Evolutionary conservation across 345 rosid genomes (phyloP).

Genomic region (Carallia brachiata): DNA sequence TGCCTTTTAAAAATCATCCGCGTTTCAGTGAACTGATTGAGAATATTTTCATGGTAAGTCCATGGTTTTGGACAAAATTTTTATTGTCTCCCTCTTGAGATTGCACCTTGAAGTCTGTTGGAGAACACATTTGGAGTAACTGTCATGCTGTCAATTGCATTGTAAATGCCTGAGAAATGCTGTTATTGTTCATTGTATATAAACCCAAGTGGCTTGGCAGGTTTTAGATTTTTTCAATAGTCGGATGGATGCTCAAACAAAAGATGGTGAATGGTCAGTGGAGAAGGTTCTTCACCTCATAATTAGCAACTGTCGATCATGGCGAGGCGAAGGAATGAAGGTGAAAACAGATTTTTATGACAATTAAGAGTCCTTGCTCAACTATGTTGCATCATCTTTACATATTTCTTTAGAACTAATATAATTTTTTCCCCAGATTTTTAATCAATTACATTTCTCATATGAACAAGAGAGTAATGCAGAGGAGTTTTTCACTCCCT

Average conservation of each 20-base stretch:
- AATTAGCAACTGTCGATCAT: conserved; percentile 71
- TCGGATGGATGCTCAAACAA: conserved; percentile 81
- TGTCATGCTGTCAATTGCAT: too few relatives aligned
- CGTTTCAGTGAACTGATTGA: conserved; percentile 88
- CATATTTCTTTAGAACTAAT: neutral
- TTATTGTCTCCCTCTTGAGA: neutral
- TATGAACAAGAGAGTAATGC: conserved; percentile 99
- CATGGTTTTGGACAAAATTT: neutral
- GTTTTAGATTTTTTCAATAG: conserved; percentile 89
- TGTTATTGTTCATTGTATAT: neutral
- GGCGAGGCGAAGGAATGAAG: conserved; percentile 99
- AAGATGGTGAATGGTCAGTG: conserved; percentile 94
- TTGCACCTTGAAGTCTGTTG: neutral
- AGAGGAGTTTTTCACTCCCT: conserved; percentile 94
- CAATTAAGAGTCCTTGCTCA: neutral
- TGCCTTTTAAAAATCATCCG: conserved; percentile 86
- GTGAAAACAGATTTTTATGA: conserved; percentile 29
- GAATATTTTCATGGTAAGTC: conserved; percentile 70
- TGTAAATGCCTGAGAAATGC: neutral
- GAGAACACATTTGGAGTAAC: too few relatives aligned
- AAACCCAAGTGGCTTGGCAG: conserved; percentile 33
- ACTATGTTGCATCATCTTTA: neutral
- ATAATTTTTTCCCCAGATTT: conserved; percentile 55
- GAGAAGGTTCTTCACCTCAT: conserved; percentile 85
- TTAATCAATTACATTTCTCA: conserved; percentile 90